A percentile compares a stretch with the other conserved stretches of the same genome.
Conservation (phyloP, 257 asterid species). For the Solanum pimpinellifolium region DNA sequence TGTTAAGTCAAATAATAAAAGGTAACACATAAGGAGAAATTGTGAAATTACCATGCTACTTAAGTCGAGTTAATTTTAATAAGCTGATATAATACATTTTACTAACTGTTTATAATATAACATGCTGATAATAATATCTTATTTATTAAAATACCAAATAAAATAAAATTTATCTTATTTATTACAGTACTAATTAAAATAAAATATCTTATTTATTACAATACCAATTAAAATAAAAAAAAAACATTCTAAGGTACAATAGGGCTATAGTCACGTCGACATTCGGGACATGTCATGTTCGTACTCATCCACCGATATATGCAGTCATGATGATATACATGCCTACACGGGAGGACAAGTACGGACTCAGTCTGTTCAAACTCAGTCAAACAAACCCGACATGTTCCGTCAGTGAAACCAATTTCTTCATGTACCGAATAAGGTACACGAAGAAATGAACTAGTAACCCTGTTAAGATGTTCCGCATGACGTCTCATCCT, state of each 20-base stretch:
- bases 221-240: too few relatives aligned
- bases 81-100: too few relatives aligned
- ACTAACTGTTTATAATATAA: too few relatives aligned
- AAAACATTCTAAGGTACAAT: background rate
- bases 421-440: too few relatives aligned
- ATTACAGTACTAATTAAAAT: background rate
- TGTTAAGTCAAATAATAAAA: too few relatives aligned
- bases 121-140: too few relatives aligned
- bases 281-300: background rate
- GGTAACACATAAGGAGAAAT: too few relatives aligned
- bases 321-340: background rate
- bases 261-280: background rate
- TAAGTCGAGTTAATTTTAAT: too few relatives aligned
- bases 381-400: background rate
- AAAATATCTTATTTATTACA: background rate
- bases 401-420: background rate
- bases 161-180: too few relatives aligned
- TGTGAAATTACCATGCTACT: too few relatives aligned
- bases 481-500: background rate
- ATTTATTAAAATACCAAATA: too few relatives aligned
- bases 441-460: background rate
- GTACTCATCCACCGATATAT: background rate
- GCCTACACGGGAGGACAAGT: background rate
- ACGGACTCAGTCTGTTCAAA: background rate
- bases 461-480: background rate